phyloP scores from a whole-genome alignment of 768 basidiomycete genomes.

The Suillus decipiens region DNA sequence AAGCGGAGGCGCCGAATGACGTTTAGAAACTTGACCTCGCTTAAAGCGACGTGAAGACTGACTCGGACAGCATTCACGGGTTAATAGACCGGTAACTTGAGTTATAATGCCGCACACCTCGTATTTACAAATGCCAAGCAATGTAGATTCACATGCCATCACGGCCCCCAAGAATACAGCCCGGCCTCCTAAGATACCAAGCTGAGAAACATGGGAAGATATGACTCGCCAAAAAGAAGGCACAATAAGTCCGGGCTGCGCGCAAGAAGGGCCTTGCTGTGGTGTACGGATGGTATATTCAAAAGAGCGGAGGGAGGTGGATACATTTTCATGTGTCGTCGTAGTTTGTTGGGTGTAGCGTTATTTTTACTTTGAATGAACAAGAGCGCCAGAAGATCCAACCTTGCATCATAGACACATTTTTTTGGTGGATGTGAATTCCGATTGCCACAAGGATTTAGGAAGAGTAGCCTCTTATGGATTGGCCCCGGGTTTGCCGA shows the following conservation, averaged over 20 bases:
- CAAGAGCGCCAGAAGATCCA: too few relatives aligned
- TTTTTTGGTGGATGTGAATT: slow-evolving; percentile 23
- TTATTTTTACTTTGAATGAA: not conserved
- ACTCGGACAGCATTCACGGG: not conserved
- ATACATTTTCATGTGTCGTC: not conserved
- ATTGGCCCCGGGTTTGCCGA: too few relatives aligned
- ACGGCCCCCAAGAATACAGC: not conserved
- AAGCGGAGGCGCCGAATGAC: not conserved
- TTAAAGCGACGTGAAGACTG: not conserved
- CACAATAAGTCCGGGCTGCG: not conserved
- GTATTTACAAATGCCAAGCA: not conserved
- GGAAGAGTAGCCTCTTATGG: not conserved
- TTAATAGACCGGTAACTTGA: not conserved
- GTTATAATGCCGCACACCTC: not conserved
- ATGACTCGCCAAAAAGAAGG: not conserved
- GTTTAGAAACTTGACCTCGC: slow-evolving; percentile 1
- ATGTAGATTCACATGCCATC: not conserved
- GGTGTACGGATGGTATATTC: not conserved
- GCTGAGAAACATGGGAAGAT: not conserved
- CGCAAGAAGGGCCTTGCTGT: not conserved
- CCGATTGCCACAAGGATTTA: slow-evolving; percentile 20
- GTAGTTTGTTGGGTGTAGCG: not conserved
- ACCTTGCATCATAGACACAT: too few relatives aligned
- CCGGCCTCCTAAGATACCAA: slow-evolving; percentile 4
- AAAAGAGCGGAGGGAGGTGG: slow-evolving; percentile 7